Evolutionary conservation across 2,329 filamentous ascomycete species (phyloP).

Genomic region (Biscogniauxia marginata): DNA sequence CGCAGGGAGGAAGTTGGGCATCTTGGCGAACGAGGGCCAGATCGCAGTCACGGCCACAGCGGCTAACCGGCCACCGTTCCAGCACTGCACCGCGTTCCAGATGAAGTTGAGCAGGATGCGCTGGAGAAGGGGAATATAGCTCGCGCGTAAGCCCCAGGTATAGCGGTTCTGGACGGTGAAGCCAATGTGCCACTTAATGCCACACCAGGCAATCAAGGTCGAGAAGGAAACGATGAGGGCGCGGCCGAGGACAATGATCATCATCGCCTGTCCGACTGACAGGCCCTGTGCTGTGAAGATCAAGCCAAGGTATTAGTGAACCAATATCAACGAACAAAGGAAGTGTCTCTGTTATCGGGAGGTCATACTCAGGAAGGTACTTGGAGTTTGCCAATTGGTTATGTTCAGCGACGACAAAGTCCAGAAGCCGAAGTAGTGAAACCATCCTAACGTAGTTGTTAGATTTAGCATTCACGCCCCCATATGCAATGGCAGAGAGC

Average conservation of each 20-base stretch:
- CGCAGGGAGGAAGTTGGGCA: slow-evolving; percentile 44
- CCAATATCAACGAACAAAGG: too few species aligned
- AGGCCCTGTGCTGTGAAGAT: slow-evolving; percentile 38
- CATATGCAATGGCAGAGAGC: too few species aligned
- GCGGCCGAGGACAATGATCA: slow-evolving; percentile 44
- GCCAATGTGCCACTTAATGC: slow-evolving; percentile 49
- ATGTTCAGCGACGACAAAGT: slow-evolving; percentile 39
- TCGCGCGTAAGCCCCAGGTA: slow-evolving; percentile 48
- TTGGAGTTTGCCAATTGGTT: slow-evolving; percentile 47
- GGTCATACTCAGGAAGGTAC: slow-evolving; percentile 39
- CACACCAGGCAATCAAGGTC: slow-evolving; percentile 45
- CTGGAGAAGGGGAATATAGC: slow-evolving; percentile 47
- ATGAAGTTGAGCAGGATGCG: slow-evolving; percentile 50
- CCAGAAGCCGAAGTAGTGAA: slow-evolving; percentile 45
- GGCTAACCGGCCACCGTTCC: slow-evolving; percentile 35
- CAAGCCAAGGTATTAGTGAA: too few species aligned
- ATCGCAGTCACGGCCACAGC: slow-evolving; percentile 43
- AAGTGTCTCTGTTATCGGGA: too few species aligned
- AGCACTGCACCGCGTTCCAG: slow-evolving; percentile 47
- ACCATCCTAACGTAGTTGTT: slow-evolving; percentile 32
- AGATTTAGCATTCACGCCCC: too few species aligned
- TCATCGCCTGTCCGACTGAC: slow-evolving; percentile 47
- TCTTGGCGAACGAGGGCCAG: slow-evolving; percentile 43
- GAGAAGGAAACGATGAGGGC: slow-evolving; percentile 43
- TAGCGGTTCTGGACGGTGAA: slow-evolving; percentile 50